Base-by-base conservation (phyloP, 2,329 filamentous ascomycete genomes). In the Diaporthe sp. region DNA sequence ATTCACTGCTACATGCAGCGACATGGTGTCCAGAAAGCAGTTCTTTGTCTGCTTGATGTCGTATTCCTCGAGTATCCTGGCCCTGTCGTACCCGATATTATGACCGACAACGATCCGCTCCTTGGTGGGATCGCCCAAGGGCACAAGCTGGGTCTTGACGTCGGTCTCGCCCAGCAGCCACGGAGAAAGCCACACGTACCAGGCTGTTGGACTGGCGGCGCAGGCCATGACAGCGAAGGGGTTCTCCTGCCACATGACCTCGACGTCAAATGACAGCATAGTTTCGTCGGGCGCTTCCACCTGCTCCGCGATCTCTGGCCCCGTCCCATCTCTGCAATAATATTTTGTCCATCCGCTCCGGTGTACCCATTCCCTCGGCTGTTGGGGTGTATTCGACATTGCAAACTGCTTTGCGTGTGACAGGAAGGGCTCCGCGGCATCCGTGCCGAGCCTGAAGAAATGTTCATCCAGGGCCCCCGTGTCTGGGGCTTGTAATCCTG, bases 111-210 rank as follows among this genome's bases (percentile, higher is more conserved):
- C 89, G 68, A 99, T 90, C 61, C 95, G 92, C 34, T 94, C 89
- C 77, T 91, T 89, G 2, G 87, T 87, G 10, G 93, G 91, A 79
- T 98, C 93, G 42, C 97, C 97, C 9, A 99, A 85, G 0, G 97
- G 95, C 67, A 99, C 93, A 17, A 99, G 86, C 76, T 99, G 96
- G 65, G 91, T 90, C 80, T 95, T 90, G 44, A 92, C 92, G 49
- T 94, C 87, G 1, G 94, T 93, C 86, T 98, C 95, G 42, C 92
- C 94, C 25, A 99, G 85, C 49, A 99, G 86, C 96, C 96, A 99
- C 0, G 97, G 97, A 17, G 97, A 99, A 72, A 99, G 84, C 97
- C 97, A 99, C 0, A 93, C 95, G 85, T 99, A 99, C 97, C 97
- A 99, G 42, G 95, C 93, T 4, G 92, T 96, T 0, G 95, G 93